phyloP scores from a whole-genome alignment of 805 yeast species.

The Pichia scutulata region DNA sequence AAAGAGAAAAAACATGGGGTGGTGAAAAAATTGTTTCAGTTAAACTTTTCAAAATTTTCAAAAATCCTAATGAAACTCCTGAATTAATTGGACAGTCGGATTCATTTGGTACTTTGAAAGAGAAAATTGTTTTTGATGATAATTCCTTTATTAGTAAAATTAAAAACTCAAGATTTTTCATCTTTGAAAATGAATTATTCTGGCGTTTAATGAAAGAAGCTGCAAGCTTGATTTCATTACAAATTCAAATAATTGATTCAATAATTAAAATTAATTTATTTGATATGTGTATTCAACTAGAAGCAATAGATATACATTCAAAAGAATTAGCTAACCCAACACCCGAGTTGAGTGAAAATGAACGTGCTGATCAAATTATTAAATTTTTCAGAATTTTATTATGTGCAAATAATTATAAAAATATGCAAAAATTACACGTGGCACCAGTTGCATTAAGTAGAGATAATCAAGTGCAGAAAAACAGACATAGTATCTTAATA shows the following conservation, averaged over 20 bases:
- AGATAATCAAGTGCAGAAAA: constrained; percentile 4
- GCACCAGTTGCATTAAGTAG: constrained; percentile 42
- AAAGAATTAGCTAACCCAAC: not conserved
- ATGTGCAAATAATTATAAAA: constrained; percentile 48
- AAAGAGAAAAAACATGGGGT: constrained; percentile 25
- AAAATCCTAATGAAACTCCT: constrained; percentile 8
- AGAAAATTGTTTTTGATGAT: constrained; percentile 2
- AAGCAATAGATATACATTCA: constrained; percentile 16
- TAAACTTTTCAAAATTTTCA: constrained; percentile 31
- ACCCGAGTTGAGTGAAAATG: constrained; percentile 22
- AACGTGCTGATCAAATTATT: constrained; percentile 46
- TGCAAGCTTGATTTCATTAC: constrained; percentile 54
- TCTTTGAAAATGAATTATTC: constrained; percentile 87
- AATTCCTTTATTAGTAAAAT: constrained; percentile 44
- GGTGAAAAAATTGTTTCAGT: constrained; percentile 48
- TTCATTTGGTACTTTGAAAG: constrained; percentile 1
- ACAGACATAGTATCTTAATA: constrained; percentile 32
- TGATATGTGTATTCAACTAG: constrained; percentile 65
- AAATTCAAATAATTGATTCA: constrained; percentile 57
- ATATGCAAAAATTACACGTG: constrained; percentile 33
- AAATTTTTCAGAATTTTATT: constrained; percentile 51
- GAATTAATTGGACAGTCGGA: constrained; percentile 11
- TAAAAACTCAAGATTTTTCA: constrained; percentile 56
- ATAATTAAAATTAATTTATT: constrained; percentile 59
- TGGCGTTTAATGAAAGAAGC: constrained; percentile 74